Percentiles rank a stretch among this genome's conserved stretches.
phyloP scores from a whole-genome alignment of 1,284 basidiomycete genomes.

The Agroathelia rolfsii region DNA sequence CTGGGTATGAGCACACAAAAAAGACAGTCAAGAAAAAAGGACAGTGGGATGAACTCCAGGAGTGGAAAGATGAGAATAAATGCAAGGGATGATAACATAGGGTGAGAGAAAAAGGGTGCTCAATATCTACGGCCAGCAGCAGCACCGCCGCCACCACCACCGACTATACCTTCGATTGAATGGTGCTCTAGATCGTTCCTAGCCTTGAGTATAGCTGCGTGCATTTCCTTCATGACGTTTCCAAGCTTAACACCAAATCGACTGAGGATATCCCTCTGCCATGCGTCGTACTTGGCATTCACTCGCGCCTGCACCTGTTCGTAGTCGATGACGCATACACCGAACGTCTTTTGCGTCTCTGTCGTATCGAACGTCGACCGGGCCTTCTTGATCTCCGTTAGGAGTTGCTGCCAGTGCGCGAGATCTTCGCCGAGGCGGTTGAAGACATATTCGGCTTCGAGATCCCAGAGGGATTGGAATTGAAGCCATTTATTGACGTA shows the following conservation, averaged over 20 bases:
- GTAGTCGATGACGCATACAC: slow-evolving; percentile 92
- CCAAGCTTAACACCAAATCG: slow-evolving; percentile 90
- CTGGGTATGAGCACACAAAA: too few relatives aligned
- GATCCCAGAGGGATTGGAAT: slow-evolving; percentile 98
- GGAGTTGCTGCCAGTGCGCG: slow-evolving; percentile 86
- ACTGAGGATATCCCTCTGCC: slow-evolving; percentile 92
- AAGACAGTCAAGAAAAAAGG: too few relatives aligned
- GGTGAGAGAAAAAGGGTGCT: slow-evolving; percentile 3
- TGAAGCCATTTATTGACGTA: slow-evolving; percentile 98
- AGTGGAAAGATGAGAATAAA: slow-evolving; percentile 1
- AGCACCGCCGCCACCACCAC: slow-evolving; percentile 35
- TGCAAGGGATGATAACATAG: background rate
- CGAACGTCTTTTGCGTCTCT: slow-evolving; percentile 86
- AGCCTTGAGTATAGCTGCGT: slow-evolving; percentile 85
- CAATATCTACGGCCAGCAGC: slow-evolving; percentile 6
- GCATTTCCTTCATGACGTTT: slow-evolving; percentile 93
- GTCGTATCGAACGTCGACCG: slow-evolving; percentile 95
- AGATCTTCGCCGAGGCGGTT: slow-evolving; percentile 89
- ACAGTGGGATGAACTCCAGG: background rate
- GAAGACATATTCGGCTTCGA: slow-evolving; percentile 95
- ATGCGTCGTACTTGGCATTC: slow-evolving; percentile 96
- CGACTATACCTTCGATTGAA: slow-evolving; percentile 48
- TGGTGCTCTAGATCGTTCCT: slow-evolving; percentile 90
- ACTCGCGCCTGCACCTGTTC: slow-evolving; percentile 96
- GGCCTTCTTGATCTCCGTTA: slow-evolving; percentile 94